A percentile compares a stretch with the other conserved stretches of the same genome.
These are phyloP conservation scores for Plasmopara viticola DNA, from an alignment of 352 stramenopile genomes.

Conservation along the genomic window DNA sequence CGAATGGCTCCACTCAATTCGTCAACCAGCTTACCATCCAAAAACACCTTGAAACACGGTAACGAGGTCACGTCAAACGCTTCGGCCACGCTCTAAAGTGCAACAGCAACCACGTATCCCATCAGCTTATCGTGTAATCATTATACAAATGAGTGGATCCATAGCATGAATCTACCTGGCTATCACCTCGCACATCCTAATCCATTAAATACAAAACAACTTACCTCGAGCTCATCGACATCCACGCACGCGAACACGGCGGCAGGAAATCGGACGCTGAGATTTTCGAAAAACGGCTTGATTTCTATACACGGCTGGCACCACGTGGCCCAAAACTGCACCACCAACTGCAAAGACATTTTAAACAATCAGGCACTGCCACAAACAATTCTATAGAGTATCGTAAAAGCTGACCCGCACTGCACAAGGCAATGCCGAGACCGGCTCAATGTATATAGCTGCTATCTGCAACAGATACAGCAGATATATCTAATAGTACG, in stretches of 20 bases:
- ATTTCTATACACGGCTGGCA: slow-evolving; percentile 79
- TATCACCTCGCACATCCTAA: neutral
- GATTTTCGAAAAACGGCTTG: slow-evolving; percentile 61
- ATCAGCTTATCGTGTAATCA: neutral
- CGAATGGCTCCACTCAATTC: slow-evolving; percentile 74
- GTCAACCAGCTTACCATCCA: slow-evolving; percentile 75
- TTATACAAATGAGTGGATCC: neutral
- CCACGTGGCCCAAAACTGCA: slow-evolving; percentile 84
- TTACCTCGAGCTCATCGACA: slow-evolving; percentile 64
- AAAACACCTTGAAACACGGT: slow-evolving; percentile 92
- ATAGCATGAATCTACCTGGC: no score
- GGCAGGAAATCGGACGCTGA: slow-evolving; percentile 47
- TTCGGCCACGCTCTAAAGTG: slow-evolving; percentile 44
- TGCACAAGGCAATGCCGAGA: no score
- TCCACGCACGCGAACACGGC: slow-evolving; percentile 72
- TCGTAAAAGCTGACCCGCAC: neutral
- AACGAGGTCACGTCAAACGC: slow-evolving; percentile 74
- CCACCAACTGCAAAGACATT: slow-evolving; percentile 43
- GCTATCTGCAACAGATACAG: neutral
- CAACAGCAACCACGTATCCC: slow-evolving; percentile 10
- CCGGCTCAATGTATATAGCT: no score
- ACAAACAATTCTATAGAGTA: neutral
- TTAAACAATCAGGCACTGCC: neutral
- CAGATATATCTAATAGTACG: slow-evolving; percentile 6
- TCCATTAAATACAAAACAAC: neutral